Evolutionary conservation across 148 eudicot genomes (phyloP).

Genomic region (Chenopodium berlandieri): DNA sequence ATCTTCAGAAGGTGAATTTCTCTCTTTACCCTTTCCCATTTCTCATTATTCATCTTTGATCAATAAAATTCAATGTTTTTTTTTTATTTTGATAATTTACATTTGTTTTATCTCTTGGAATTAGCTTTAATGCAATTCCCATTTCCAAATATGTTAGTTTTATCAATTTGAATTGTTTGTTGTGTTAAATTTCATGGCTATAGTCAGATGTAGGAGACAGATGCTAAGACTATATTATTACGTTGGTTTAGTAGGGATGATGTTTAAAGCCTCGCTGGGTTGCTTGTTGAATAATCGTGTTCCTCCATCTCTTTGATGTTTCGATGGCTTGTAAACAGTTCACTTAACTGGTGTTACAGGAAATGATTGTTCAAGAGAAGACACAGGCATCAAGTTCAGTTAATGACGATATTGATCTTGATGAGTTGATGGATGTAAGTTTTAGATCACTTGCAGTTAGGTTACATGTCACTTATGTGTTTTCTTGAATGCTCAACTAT

Average conservation of each 20-base stretch:
- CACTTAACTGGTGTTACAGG: constrained; percentile 38
- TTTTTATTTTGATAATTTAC: neutral
- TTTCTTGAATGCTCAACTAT: neutral
- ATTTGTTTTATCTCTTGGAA: too few species aligned
- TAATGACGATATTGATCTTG: constrained; percentile 86
- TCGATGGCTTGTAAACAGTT: neutral
- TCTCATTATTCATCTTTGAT: neutral
- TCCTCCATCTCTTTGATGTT: neutral
- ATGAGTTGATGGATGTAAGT: constrained; percentile 97
- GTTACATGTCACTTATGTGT: constrained; percentile 8
- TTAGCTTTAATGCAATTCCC: too few species aligned
- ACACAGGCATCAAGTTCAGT: constrained; percentile 53
- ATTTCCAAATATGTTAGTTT: too few species aligned
- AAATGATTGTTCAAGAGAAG: constrained; percentile 65
- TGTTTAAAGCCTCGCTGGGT: neutral
- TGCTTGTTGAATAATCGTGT: neutral
- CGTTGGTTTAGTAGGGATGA: neutral
- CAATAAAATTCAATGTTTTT: too few species aligned
- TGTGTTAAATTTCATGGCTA: neutral
- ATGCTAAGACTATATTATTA: neutral
- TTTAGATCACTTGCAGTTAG: constrained; percentile 6
- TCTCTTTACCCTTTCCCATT: neutral
- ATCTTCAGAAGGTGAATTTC: constrained; percentile 68
- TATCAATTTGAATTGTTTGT: neutral
- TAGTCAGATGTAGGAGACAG: neutral